Conservation (phyloP, 2,329 filamentous ascomycete genomes). For the Knoxdaviesia capensis region DNA sequence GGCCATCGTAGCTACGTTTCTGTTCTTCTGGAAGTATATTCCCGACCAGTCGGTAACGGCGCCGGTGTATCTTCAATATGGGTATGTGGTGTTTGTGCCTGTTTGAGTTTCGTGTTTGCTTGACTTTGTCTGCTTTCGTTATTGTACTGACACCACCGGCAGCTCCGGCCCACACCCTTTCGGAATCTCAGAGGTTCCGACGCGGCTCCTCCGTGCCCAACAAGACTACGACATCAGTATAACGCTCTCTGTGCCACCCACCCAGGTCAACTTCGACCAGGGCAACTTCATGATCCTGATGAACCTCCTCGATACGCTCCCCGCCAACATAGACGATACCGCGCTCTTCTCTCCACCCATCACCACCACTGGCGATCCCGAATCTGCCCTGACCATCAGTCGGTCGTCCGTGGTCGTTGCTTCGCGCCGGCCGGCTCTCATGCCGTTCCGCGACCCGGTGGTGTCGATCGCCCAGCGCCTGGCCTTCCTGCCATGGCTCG, state of each 20-base stretch:
- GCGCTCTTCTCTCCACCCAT: conserved; percentile 7
- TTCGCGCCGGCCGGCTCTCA: conserved; percentile 53
- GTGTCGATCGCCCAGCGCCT: conserved; percentile 41
- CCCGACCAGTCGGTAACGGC: conserved; percentile 30
- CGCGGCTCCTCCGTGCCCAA: conserved; percentile 36
- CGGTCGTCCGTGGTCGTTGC: conserved; percentile 25
- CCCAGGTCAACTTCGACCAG: conserved; percentile 48
- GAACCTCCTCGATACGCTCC: conserved; percentile 35
- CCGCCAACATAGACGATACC: background rate
- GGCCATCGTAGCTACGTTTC: conserved; percentile 25
- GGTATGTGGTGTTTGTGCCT: conserved; percentile 16
- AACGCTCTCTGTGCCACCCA: conserved; percentile 56
- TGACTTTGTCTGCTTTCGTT: background rate
- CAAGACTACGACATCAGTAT: conserved; percentile 78
- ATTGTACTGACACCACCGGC: background rate
- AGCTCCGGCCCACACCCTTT: conserved; percentile 32
- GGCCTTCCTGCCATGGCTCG: conserved; percentile 45
- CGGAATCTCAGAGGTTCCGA: conserved; percentile 24
- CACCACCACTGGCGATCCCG: conserved; percentile 14
- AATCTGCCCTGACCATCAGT: conserved; percentile 6
- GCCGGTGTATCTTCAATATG: conserved; percentile 37
- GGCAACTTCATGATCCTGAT: conserved; percentile 95
- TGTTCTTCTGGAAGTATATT: conserved; percentile 36
- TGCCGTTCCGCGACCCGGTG: conserved; percentile 60
- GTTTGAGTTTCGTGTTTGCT: background rate